Conservation (phyloP, 371 early-diverging fungal genomes). For the Actinomortierella wolfii region DNA sequence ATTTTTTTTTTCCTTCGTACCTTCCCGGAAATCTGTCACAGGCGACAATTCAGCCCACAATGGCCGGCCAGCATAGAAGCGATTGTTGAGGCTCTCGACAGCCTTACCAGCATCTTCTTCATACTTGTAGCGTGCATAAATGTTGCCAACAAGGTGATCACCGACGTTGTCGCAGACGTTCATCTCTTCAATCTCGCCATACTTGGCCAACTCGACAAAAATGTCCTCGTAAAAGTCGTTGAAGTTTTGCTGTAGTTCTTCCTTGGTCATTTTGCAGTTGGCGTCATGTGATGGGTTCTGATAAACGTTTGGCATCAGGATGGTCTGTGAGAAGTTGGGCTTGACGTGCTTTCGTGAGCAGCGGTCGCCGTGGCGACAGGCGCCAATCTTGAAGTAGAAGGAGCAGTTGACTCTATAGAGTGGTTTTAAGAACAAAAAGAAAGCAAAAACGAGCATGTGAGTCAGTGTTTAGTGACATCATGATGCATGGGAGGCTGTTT, state of each 20-base stretch:
- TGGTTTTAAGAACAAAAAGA: background rate
- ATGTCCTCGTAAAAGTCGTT: constrained; percentile 97
- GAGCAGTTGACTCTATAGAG: constrained; percentile 91
- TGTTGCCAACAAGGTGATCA: constrained; percentile 96
- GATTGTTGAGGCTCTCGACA: constrained; percentile 86
- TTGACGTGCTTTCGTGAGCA: constrained; percentile 98
- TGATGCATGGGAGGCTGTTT: no score
- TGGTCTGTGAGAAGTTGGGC: constrained; percentile 94
- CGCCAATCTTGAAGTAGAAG: constrained; percentile 98
- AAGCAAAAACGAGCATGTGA: constrained; percentile 4
- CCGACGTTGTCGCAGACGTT: constrained; percentile 98
- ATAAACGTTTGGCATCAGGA: constrained; percentile 94
- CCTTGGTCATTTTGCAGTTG: constrained; percentile 67
- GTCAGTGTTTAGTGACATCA: background rate
- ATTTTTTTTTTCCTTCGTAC: no score
- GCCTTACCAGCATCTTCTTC: constrained; percentile 95
- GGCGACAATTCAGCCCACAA: constrained; percentile 96
- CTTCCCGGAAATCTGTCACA: constrained; percentile 95
- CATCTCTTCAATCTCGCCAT: constrained; percentile 96
- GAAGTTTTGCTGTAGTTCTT: constrained; percentile 91
- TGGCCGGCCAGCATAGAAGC: constrained; percentile 95
- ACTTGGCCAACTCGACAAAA: constrained; percentile 94
- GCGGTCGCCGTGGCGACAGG: constrained; percentile 97
- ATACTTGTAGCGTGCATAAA: constrained; percentile 90
- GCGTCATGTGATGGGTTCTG: constrained; percentile 90